Evolutionary conservation across 2,329 filamentous ascomycete species (phyloP), one percentile per base, ranked within the genome.

Genomic region (Fusarium transvaalense): DNA sequence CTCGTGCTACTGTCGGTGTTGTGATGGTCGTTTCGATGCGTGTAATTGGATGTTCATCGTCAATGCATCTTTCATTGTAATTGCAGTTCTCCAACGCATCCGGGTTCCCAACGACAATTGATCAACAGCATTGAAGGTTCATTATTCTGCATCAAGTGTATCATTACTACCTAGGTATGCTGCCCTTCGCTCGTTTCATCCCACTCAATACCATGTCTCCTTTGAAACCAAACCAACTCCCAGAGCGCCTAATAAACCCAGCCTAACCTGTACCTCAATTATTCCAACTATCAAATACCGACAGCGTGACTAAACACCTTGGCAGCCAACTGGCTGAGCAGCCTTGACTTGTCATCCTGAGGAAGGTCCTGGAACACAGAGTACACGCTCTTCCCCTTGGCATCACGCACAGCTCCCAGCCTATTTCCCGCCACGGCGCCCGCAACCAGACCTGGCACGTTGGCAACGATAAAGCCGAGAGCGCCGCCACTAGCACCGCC

Each of bases 321-420:
- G 31, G 90, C 89, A 2, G 95, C 95, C 76, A 98, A 80, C 79
- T 97, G 92, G 76, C 90, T 91, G 64, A 98, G 83, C 74, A 99
- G 80, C 78, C 89, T 89, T 56, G 93, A 89, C 76, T 93, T 91
- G 75, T 97, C 94, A 51, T 85, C 85, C 79, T 93, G 91, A 51
- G 94, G 94, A 75, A 99, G 83, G 73, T 97, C 92, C 84, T 87
- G 89, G 78, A 95, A 98, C 17, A 97, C 96, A 29, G 89, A 85
- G 79, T 97, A 98, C 8, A 99, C 96, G 76, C 93, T 97, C 89
- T 97, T 98, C 23, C 94, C 94, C 80, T 90, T 94, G 32, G 92
- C 89, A 81, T 99, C 96, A 58, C 96, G 85, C 21, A 99, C 88
- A 9, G 93, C 92, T 1, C 96, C 96, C n/a, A 98, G 81, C 52